Evolutionary conservation across 306 rosid genomes (phyloP).

Genomic region (Abrus precatorius): DNA sequence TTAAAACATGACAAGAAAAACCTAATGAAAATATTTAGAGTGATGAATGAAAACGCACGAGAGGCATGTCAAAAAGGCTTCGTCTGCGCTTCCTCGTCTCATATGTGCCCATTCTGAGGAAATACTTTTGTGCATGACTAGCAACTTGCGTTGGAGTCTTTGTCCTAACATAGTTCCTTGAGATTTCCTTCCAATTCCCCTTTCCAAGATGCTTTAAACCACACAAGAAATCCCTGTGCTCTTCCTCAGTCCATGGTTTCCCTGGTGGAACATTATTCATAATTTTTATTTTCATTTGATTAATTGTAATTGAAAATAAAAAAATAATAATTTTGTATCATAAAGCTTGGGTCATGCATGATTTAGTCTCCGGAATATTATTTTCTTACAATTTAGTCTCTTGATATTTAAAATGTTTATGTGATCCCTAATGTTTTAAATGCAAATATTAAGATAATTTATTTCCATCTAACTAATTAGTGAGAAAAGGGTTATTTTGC

Average conservation of each 20-base stretch:
- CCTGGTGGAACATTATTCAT: constrained; percentile 39
- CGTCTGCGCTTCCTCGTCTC: constrained; percentile 61
- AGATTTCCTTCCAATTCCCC: constrained; percentile 74
- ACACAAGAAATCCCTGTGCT: constrained; percentile 59
- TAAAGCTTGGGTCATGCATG: no score
- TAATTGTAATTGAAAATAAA: no score
- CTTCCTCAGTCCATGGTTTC: constrained; percentile 67
- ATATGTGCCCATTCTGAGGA: constrained; percentile 52
- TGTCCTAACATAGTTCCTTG: constrained; percentile 60
- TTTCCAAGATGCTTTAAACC: constrained; percentile 66
- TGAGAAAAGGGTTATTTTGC: no score
- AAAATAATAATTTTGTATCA: no score
- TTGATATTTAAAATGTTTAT: no score
- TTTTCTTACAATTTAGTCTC: no score
- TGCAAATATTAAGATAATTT: no score
- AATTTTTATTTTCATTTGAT: not conserved
- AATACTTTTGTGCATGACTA: constrained; percentile 80
- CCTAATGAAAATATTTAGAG: no score
- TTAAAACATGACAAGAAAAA: no score
- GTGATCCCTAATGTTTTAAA: no score
- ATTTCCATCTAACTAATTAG: no score
- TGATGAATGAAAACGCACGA: not conserved
- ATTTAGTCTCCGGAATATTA: no score
- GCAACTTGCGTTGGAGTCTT: constrained; percentile 74
- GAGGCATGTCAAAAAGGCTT: constrained; percentile 68